Evolutionary conservation across 164 flowering plant species (phyloP), one percentile per base, ranked within the genome.

Genomic region (Tinospora cordifolia): DNA sequence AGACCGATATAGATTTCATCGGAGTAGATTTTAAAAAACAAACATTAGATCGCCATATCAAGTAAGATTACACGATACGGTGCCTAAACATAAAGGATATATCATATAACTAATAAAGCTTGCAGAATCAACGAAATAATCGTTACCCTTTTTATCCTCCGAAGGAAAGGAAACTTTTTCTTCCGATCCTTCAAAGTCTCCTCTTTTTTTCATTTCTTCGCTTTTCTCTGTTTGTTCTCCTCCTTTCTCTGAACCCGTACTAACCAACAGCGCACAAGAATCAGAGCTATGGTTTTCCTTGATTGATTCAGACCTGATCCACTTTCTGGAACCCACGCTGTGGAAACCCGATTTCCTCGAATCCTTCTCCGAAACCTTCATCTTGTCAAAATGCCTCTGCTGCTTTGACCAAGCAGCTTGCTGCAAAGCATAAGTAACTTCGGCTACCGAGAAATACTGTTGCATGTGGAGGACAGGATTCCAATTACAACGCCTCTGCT

Each of bases 401-500:
- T 87, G 88, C 68, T 81, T 75, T 79, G 84, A 82, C 88, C 81
- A 79, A 6, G 82, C 76, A 7, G 77, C 91, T 74, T 88, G 92
- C 57, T 92, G 90, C 79, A 92, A 62, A 0, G 93, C 81, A 36
- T 74, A 74, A 40, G 76, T 38, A 7, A 92, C 86, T 44, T 92
- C 96, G 1, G 83, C 82, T 7, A 90, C 81, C 1, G 97, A 82
- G 72, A 85, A 92, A 67, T 86, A 92, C 75, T 90, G 96, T 80
- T 92, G 97, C 96, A 92, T 82, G 81, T 86, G 90, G 25, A 92
- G 84, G 54, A 90, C 88, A 11, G 90, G 82, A 69, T 63, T 86
- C 97, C 97, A 92, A 69, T 87, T 87, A 49, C 83, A 84, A 69
- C 97, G 75, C 83, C 97, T 75, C 81, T 90, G 93, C 75, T 90